Evolutionary conservation across 2,329 filamentous ascomycete genomes (phyloP).

Genomic region (Fusarium subtropicale): DNA sequence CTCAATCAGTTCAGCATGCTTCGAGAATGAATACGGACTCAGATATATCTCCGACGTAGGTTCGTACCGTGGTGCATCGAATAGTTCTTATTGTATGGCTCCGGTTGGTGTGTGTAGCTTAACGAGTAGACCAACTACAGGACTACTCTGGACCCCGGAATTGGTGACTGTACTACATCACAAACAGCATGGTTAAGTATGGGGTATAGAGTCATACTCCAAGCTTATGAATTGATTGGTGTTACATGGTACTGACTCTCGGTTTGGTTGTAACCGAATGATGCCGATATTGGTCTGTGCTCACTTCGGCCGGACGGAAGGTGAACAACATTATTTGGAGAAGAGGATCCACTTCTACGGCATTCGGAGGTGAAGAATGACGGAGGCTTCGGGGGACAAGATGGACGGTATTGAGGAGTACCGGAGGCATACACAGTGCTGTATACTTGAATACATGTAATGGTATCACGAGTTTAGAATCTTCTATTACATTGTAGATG

Average conservation of each 20-base stretch:
- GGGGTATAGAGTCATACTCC: not conserved
- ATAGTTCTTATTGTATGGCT: not conserved
- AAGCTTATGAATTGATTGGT: not conserved
- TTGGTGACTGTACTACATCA: not conserved
- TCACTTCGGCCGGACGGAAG: constrained; percentile 46
- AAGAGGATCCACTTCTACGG: constrained; percentile 25
- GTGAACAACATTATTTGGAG: constrained; percentile 29
- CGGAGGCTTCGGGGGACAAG: not conserved
- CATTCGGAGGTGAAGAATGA: constrained; percentile 6
- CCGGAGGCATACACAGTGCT: not conserved
- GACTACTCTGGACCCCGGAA: not conserved
- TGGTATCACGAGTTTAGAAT: accelerated
- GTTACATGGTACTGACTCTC: not conserved
- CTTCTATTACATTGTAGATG: no score
- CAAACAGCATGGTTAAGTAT: not conserved
- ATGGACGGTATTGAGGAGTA: not conserved
- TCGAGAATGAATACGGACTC: no score
- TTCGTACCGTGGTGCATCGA: no score
- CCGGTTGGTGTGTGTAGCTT: no score
- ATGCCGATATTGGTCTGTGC: constrained; percentile 48
- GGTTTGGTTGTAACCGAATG: constrained; percentile 41
- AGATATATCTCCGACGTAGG: no score
- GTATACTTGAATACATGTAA: no score
- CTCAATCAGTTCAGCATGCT: no score
- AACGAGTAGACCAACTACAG: no score